phyloP scores from a whole-genome alignment of 345 rosid genomes.

The Raphanus sativus region DNA sequence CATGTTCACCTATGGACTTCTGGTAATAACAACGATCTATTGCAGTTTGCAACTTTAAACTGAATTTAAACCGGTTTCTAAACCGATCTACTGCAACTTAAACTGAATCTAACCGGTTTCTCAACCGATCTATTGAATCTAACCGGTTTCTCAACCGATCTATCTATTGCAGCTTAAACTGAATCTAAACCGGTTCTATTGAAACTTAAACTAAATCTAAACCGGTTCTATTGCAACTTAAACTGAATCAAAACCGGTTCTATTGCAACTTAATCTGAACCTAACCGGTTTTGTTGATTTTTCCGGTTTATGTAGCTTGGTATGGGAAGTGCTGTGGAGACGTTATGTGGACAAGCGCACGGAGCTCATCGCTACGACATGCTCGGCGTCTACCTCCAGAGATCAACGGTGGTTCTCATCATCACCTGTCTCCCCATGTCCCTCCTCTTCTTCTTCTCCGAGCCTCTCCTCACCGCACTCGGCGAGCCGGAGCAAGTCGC shows the following conservation, averaged over 20 bases:
- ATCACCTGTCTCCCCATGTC: constrained; percentile 49
- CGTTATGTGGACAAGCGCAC: constrained; percentile 79
- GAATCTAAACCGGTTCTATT: background rate
- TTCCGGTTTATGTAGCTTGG: constrained; percentile 43
- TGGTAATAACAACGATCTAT: constrained; percentile 38
- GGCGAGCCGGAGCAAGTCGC: constrained; percentile 65
- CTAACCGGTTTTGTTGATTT: background rate
- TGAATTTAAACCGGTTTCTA: background rate
- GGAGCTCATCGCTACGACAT: constrained; percentile 64
- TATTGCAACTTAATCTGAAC: background rate
- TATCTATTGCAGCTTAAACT: background rate
- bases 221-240: background rate
- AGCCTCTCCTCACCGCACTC: constrained; percentile 47
- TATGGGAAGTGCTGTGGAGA: constrained; percentile 88
- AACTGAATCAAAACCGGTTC: background rate
- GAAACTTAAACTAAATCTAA: background rate
- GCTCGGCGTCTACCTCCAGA: constrained; percentile 70
- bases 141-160: background rate
- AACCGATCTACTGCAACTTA: background rate
- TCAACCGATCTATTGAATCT: background rate
- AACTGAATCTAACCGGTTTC: background rate
- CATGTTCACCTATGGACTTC: constrained; percentile 44
- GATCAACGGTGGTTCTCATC: constrained; percentile 57
- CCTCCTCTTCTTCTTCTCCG: constrained; percentile 54
- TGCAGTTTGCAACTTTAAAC: background rate